Base-by-base conservation (phyloP, 2,329 filamentous ascomycete genomes). In the Calonectria montana region DNA sequence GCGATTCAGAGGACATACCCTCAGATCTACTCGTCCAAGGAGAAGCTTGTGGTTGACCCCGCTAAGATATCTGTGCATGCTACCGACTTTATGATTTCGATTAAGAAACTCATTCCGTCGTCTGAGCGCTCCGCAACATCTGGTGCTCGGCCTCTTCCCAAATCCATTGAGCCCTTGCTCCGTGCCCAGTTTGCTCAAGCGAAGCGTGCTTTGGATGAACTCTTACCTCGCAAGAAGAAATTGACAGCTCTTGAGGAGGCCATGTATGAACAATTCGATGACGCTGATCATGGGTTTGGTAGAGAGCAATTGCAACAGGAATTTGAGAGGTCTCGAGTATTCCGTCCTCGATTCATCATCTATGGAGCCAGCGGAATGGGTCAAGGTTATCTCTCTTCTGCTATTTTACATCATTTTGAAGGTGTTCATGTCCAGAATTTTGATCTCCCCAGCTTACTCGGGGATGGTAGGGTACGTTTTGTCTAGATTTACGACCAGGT, bases 51-150 rank as follows among this genome's bases (percentile, higher is more conserved):
- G 50, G 97, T 99, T 69, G 92, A 98, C 77, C 93, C 96, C 0
- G 90, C 90, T 72, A 94, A 92, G 78, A 98, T 99, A 80, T 91
- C 91, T 70, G 92, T 99, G 43, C 92, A 94, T 50, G 95, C 97
- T 5, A 97, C 97, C 68, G 97, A 99, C 83, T 99, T 99, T 79
- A 98, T 98, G 94, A 90, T 98, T 16, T 97, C 96, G 0, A 92
- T 98, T 81, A 97, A 98, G 86, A 97, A 97, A 84, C 95, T 99
- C 84, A 91, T 98, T 13, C 97, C 97, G 8, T 98, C 97, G 0
- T 98, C 97, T 0, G 95, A 98, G 82, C 89, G 97, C 73, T 96
- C 96, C 57, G 92, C 95, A 0, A 93, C 95, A 4, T 96, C 96
- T 15, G 94, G 93, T 15, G 96, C 96, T 65, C 90, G 93, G 16